Evolutionary conservation across 108 stramenopile species (phyloP), one percentile per base, ranked within the genome.

Genomic region (Stephanodiscus triporus): DNA sequence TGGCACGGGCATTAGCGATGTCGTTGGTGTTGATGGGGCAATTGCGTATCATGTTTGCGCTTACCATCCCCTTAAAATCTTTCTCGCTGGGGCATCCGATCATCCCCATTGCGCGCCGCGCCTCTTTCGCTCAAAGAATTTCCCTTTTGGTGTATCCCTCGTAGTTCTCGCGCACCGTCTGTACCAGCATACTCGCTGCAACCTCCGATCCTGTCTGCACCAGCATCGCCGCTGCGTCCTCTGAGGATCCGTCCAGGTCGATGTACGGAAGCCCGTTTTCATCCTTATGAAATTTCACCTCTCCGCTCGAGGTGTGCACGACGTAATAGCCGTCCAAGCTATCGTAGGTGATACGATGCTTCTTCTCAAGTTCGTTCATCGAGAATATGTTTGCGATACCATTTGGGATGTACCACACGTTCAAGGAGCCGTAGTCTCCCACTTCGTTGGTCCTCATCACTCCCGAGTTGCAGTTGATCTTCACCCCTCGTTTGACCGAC

Each of bases 361-460:
- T 22, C 29, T 64, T 43, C 32, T 43, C 50, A 22, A 78, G 55
- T 30, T 72, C 26, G 4, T 19, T 19, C 14, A 72, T 34, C 5
- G 70, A 63, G 10, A 78, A 8, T 48, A 78, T 72, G 36, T 72
- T 72, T 1, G 70, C 77, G 9, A 78, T 72, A 9, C 64, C 77
- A 0, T 30, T 16, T 19, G 30, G 32, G 47, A 57, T 53, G 14
- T 60, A 6, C 76, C 76, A 77, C 8, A 70, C 59, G 7, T 77
- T 14, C 38, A 68, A 36, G 20, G 17, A 27, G n/a, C 68, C 68
- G 2, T 61, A 42, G 16, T 7, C 9, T 63, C 76, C 76, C 10
- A 9, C 11, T 19, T 53, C 37, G 22, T 48, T 27, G 57, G 58
- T 48, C 5, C 2, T 1, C 5, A 6, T 26, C 6, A 20, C 59